phyloP scores from a whole-genome alignment of 208 protist species.

The Leishmania tarentolae region DNA sequence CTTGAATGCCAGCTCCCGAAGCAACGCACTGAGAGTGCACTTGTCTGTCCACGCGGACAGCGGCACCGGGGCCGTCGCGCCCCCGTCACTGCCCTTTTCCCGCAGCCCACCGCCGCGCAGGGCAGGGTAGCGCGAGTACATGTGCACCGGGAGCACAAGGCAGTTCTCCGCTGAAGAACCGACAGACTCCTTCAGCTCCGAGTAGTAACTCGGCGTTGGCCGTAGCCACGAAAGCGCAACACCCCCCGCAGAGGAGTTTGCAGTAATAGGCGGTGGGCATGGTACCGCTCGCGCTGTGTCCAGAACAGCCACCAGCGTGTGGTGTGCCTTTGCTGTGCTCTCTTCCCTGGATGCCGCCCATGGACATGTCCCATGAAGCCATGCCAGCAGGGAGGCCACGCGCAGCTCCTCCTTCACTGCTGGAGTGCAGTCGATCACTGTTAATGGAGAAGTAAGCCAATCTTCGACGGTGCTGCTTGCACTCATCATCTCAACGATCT shows the following conservation, averaged over 20 bases:
- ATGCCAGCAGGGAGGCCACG: conserved; percentile 5
- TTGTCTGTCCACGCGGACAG: conserved; percentile 14
- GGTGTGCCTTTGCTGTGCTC: not conserved
- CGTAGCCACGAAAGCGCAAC: conserved; percentile 39
- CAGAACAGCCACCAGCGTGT: conserved; percentile 28
- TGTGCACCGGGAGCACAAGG: conserved; percentile 24
- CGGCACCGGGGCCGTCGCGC: not conserved
- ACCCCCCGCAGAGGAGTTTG: not conserved
- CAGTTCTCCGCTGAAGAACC: not conserved
- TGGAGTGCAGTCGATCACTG: conserved; percentile 8
- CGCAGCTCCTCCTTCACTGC: not conserved
- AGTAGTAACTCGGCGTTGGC: conserved; percentile 42
- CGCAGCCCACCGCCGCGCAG: conserved; percentile 30
- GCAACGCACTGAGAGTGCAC: conserved; percentile 42
- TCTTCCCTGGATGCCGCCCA: not conserved
- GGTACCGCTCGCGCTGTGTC: conserved; percentile 6
- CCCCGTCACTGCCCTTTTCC: not conserved
- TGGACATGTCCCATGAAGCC: conserved; percentile 5
- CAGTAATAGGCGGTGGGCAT: not conserved
- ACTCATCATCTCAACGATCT: not conserved
- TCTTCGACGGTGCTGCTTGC: not conserved
- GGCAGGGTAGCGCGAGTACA: conserved; percentile 36
- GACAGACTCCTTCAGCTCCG: conserved; percentile 6
- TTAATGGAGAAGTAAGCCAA: not conserved
- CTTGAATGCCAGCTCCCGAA: conserved; percentile 67